phyloP scores from a whole-genome alignment of 768 basidiomycete genomes.

The Tylopilus felleus region DNA sequence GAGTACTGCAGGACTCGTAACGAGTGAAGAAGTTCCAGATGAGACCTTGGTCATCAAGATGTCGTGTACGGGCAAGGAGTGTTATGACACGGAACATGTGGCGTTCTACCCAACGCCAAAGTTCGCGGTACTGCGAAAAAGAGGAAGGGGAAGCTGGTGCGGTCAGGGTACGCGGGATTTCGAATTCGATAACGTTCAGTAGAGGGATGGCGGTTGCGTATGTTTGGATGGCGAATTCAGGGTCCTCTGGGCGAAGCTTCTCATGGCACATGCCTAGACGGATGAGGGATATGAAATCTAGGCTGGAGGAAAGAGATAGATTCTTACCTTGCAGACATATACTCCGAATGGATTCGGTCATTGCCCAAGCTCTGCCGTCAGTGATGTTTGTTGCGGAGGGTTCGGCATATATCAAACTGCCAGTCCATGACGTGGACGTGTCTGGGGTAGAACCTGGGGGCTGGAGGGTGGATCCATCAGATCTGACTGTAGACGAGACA shows the following conservation, averaged over 20 bases:
- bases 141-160: conserved; percentile 35
- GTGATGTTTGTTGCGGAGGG: conserved; percentile 51
- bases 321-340: conserved; percentile 71
- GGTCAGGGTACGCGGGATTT: conserved; percentile 38
- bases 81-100: conserved; percentile 79
- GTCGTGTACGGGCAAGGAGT: conserved; percentile 49
- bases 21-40: conserved; percentile 64
- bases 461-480: conserved; percentile 37
- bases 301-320: background rate
- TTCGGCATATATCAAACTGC: conserved; percentile 46
- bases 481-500: conserved; percentile 39
- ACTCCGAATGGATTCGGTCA: conserved; percentile 71
- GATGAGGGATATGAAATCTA: background rate
- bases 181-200: conserved; percentile 46
- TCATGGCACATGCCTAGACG: conserved; percentile 76
- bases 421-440: conserved; percentile 48
- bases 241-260: conserved; percentile 46
- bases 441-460: conserved; percentile 34
- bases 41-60: conserved; percentile 36
- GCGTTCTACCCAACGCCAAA: conserved; percentile 83
- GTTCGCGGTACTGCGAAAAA: conserved; percentile 70
- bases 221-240: conserved; percentile 48
- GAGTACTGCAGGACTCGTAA: conserved; percentile 57
- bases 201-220: conserved; percentile 58
- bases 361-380: conserved; percentile 70